Base-by-base conservation (phyloP, 148 eudicot genomes). In the Selenicereus undatus region DNA sequence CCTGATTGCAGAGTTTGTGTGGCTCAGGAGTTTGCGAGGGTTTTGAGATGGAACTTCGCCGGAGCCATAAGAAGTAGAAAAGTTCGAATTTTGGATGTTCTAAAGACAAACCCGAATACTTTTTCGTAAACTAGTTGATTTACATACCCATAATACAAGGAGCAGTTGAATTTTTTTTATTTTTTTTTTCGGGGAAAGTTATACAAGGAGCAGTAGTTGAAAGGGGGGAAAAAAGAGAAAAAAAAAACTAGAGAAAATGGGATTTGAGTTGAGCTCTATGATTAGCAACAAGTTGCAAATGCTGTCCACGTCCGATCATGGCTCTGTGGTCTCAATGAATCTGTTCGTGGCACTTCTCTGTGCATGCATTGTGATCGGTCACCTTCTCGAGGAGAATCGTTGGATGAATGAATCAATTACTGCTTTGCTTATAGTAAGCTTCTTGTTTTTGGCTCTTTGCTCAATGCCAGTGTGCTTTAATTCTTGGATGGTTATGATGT, bases 351-450 rank as follows among this genome's bases (percentile, higher is more conserved):
- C 92, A 8, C 87, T 92, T 22, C 84, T 92, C 51, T 88, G 90
- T 79, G 95, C 85, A 79, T 90, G 95, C 77, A 92, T 92, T 60
- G 88, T 92, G 36, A 77, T 92, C 60, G 93, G 95, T 76, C 95
- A 92, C 81, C 88, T 92, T 71, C 88, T 92, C 1, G 93, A 90
- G 85, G 95, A 91, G 81, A 89, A 81, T 83, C 89, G 90, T 24
- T 91, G 95, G 95, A 85, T 90, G 86, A 92, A 92, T 13, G 95
- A 88, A 83, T 90, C 95, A 26, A 92, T 87, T 65, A 90, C 91
- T 18, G 91, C 93, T 50, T 85, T 92, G 77, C 24, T 84, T 50
- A 85, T 92, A 35, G 95, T 92, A 79, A 86, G 90, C 82, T 1
- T 48, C 42, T 52, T 74, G 74, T 39, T 2, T 32, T 32, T 32